Conservation (phyloP, 2,329 filamentous ascomycete genomes). For the Ambrosiella xylebori region DNA sequence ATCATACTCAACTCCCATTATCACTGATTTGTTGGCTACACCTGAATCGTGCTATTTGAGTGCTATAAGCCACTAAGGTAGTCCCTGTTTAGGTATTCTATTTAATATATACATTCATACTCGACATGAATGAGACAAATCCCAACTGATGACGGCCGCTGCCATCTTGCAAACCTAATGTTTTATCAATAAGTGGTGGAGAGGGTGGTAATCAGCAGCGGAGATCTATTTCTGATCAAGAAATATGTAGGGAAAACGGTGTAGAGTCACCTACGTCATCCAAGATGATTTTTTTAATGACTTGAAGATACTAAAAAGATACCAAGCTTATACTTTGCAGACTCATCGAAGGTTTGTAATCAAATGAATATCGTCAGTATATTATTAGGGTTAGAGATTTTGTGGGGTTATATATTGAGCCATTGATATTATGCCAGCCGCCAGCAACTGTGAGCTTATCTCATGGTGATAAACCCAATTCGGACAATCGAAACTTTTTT, state of each 20-base stretch:
- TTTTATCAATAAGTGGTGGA: background rate
- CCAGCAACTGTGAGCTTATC: background rate
- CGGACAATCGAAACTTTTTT: constrained; percentile 1
- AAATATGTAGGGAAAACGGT: background rate
- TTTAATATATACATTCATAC: too few species aligned
- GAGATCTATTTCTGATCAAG: background rate
- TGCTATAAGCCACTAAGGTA: too few species aligned
- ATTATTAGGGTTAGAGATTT: background rate
- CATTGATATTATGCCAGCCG: background rate
- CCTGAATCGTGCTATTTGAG: too few species aligned
- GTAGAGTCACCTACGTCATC: background rate
- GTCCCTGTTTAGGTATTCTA: too few species aligned
- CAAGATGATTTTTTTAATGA: too few species aligned
- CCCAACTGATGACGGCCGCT: too few species aligned
- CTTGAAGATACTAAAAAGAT: too few species aligned
- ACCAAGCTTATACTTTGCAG: background rate
- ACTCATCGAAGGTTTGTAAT: background rate
- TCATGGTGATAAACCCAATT: background rate
- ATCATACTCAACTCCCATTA: too few species aligned
- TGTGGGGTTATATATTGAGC: background rate
- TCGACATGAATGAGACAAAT: too few species aligned
- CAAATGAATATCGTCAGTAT: background rate
- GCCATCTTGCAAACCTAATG: background rate
- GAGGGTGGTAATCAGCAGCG: background rate
- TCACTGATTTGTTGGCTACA: too few species aligned